Conservation (phyloP, 805 yeast species). For the Sugiyamaella chiloensis region DNA sequence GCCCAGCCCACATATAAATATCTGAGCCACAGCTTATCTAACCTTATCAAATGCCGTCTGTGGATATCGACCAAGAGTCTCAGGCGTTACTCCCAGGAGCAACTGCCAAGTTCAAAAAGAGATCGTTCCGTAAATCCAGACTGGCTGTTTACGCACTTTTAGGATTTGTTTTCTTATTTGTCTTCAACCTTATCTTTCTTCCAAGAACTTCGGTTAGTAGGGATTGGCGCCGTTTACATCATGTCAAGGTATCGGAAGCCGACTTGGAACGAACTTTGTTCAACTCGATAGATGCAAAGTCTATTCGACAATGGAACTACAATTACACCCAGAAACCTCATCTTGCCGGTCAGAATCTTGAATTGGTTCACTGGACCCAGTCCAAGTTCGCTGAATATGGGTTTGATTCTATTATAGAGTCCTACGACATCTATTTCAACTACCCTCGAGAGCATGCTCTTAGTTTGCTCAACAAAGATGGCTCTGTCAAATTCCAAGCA, state of each 20-base stretch:
- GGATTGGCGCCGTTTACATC: slow-evolving; percentile 74
- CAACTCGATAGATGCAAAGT: slow-evolving; percentile 36
- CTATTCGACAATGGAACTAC: slow-evolving; percentile 50
- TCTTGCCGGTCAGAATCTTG: slow-evolving; percentile 45
- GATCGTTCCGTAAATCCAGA: slow-evolving; percentile 10
- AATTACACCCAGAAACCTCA: slow-evolving; percentile 54
- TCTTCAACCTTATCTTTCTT: slow-evolving; percentile 66
- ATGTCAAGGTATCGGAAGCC: slow-evolving; percentile 57
- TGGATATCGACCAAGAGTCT: not conserved
- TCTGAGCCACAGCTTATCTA: no score
- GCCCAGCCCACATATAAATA: no score
- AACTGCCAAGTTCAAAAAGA: slow-evolving; percentile 7
- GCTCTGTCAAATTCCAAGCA: slow-evolving; percentile 47
- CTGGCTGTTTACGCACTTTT: slow-evolving; percentile 25
- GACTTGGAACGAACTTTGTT: slow-evolving; percentile 68
- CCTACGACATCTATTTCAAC: slow-evolving; percentile 60
- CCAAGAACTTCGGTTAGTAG: slow-evolving; percentile 82
- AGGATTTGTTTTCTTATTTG: slow-evolving; percentile 50
- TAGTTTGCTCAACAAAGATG: slow-evolving; percentile 37
- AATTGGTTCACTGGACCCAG: slow-evolving; percentile 52
- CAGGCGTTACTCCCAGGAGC: slow-evolving; percentile 5
- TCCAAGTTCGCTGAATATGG: slow-evolving; percentile 61
- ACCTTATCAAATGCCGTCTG: no score
- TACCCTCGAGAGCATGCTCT: slow-evolving; percentile 58
- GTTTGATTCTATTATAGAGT: slow-evolving; percentile 48